Evolutionary conservation across 2,329 filamentous ascomycete genomes (phyloP), one percentile per base, ranked within the genome.

Genomic region (Fusarium continuum): DNA sequence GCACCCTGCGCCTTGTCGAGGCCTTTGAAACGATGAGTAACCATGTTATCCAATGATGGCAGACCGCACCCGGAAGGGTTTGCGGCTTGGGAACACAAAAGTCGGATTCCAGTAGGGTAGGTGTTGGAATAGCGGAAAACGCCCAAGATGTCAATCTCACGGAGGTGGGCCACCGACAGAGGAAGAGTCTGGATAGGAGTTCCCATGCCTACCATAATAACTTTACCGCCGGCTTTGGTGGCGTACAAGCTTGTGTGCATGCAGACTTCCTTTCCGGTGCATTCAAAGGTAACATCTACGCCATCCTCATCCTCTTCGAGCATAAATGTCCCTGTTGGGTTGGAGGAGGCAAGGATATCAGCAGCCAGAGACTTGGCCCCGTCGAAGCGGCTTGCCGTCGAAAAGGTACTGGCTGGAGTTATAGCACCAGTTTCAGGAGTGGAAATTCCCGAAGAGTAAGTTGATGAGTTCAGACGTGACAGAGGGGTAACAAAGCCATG

Each of bases 121-220:
- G 89, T 91, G 74, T 92, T 91, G 17, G 88, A 88, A 68, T 93
- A 93, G 41, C 90, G 83, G 77, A 93, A 92, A 25, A 92, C 87
- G 28, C 90, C 90, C n/a, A 92, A 77, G 26, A 93, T 88, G 72
- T 93, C 90, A 36, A 93, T 87, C 76, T 93, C 91, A 31, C 89
- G 84, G 23, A 92, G 79, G 32, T 90, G 88, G 4, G 90, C 90
- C 6, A 88, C 88, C 8, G 87, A 90, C 39, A 93, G 79, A 2
- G 90, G 90, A 2, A 93, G 80, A 0, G 89, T 92, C 74, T 92
- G 89, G 47, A 92, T 84, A 0, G 90, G 90, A 6, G 85, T 90
- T 31, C 91, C 91, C 90, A 93, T 93, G 48, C 90, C 91, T 20
- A 93, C 89, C 74, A 93, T 87, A 74, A 93, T 83, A 43, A 92